Evolutionary conservation across 2,329 filamentous ascomycete species (phyloP).

Genomic region (Talaromyces islandicus): DNA sequence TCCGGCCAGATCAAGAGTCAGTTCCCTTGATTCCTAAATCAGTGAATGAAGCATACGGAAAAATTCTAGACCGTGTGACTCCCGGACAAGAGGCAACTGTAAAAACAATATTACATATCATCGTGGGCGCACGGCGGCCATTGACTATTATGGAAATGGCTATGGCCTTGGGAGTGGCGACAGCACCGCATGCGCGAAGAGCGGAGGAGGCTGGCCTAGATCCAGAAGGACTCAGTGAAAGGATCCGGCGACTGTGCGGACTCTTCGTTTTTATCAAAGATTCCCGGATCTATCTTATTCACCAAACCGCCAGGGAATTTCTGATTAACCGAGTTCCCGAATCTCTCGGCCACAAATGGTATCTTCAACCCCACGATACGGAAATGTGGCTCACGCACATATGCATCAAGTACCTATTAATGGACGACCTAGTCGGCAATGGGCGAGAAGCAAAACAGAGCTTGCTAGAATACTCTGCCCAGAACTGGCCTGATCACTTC

Average conservation of each 20-base stretch:
- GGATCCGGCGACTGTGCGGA: conserved; percentile 27
- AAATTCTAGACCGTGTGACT: conserved; percentile 12
- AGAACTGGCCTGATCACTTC: background rate
- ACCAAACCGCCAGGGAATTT: conserved; percentile 38
- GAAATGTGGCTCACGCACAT: background rate
- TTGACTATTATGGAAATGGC: conserved; percentile 14
- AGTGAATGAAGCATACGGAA: conserved; percentile 19
- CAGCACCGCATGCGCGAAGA: conserved; percentile 1
- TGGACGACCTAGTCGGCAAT: background rate
- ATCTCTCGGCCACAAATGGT: background rate
- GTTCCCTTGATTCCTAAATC: conserved; percentile 13
- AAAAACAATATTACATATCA: conserved; percentile 13
- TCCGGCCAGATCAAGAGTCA: conserved; percentile 14
- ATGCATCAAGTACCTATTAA: background rate
- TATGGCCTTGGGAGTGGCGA: conserved; percentile 10
- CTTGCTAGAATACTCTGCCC: background rate
- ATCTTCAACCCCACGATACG: background rate
- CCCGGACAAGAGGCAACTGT: conserved; percentile 1
- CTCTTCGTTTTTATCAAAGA: conserved; percentile 31
- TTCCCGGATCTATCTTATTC: conserved; percentile 30
- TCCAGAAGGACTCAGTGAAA: conserved; percentile 8
- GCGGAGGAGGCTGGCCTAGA: conserved; percentile 13
- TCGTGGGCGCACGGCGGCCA: conserved; percentile 13
- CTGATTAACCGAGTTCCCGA: conserved; percentile 13
- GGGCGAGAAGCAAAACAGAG: background rate